These are phyloP conservation scores for Cordyceps javanica DNA, from an alignment of 2,329 filamentous ascomycete genomes.

Conservation along the genomic window DNA sequence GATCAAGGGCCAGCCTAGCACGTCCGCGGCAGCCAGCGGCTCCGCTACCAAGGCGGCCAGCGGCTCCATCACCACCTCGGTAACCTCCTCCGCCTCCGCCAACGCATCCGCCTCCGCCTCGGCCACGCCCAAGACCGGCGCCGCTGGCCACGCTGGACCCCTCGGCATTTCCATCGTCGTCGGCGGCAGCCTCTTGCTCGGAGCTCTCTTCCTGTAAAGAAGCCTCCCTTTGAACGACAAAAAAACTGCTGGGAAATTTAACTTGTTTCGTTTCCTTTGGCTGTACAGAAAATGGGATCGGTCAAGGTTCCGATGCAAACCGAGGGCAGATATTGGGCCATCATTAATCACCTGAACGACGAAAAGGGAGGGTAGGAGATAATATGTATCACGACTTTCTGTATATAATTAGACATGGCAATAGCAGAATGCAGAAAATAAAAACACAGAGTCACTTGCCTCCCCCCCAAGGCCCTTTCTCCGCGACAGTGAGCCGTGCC, in stretches of 20 bases:
- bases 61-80: not conserved
- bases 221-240: too few relatives aligned
- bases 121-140: not conserved
- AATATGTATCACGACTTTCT: not conserved
- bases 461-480: too few relatives aligned
- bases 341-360: not conserved
- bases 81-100: not conserved
- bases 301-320: not conserved
- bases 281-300: not conserved
- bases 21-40: too few relatives aligned
- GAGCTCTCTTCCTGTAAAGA: slow-evolving; percentile 12
- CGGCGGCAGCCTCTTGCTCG: slow-evolving; percentile 15
- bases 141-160: not conserved
- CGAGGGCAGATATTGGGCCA: not conserved
- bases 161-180: slow-evolving; percentile 8
- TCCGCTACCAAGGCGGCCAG: too few relatives aligned
- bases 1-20: too few relatives aligned
- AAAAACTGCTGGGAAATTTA: too few relatives aligned
- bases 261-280: too few relatives aligned
- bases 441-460: not conserved
- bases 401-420: slow-evolving; percentile 8
- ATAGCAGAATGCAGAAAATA: not conserved
- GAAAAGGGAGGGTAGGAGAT: not conserved
- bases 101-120: not conserved
- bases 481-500: not conserved